Evolutionary conservation across 805 yeast species (phyloP).

Genomic region (Metschnikowia baotianmanensis): DNA sequence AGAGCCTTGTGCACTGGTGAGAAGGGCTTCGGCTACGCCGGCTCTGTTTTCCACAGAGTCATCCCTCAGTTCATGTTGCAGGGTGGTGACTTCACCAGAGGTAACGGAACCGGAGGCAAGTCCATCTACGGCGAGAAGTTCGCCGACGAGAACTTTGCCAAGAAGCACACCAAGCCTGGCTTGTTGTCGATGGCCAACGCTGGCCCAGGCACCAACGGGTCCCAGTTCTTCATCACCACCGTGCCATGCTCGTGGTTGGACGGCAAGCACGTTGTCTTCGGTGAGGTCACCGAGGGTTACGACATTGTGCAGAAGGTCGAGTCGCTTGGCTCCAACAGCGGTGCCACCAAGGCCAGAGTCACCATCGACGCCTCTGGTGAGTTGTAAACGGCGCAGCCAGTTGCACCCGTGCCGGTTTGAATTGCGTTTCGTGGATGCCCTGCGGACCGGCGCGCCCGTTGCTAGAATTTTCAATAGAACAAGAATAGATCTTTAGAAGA

Average conservation of each 20-base stretch:
- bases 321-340: slow-evolving; percentile 62
- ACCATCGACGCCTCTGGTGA: slow-evolving; percentile 64
- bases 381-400: slow-evolving; percentile 33
- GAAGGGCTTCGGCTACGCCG: slow-evolving; percentile 88
- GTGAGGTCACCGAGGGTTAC: slow-evolving; percentile 83
- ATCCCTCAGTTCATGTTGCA: slow-evolving; percentile 96
- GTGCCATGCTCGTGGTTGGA: slow-evolving; percentile 86
- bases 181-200: slow-evolving; percentile 97
- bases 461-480: not conserved
- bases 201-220: slow-evolving; percentile 97
- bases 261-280: slow-evolving; percentile 94
- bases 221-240: slow-evolving; percentile 95
- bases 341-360: slow-evolving; percentile 63
- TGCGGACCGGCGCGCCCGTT: not conserved
- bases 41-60: slow-evolving; percentile 92
- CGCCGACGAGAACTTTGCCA: slow-evolving; percentile 84
- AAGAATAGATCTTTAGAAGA: not conserved
- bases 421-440: too few species aligned
- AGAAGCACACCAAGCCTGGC: slow-evolving; percentile 81
- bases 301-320: slow-evolving; percentile 87
- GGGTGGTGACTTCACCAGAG: slow-evolving; percentile 72
- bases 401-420: not conserved
- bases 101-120: slow-evolving; percentile 93
- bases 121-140: slow-evolving; percentile 80
- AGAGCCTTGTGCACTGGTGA: slow-evolving; percentile 93